Conservation (phyloP, 805 yeast genomes). For the Vanderwaltozyma tropicalis region DNA sequence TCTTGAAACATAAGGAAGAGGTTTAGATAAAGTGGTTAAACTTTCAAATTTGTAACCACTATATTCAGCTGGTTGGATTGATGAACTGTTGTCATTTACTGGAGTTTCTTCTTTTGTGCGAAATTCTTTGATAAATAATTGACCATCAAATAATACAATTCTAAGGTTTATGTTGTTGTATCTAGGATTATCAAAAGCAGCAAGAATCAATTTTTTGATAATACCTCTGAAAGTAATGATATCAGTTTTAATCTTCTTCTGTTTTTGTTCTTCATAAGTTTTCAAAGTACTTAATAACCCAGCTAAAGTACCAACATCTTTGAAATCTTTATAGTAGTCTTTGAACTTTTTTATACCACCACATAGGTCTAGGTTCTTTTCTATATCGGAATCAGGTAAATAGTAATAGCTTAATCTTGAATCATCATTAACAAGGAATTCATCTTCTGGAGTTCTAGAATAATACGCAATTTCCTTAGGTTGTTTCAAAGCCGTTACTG, state of each 20-base stretch:
- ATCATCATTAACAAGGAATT: slow-evolving; percentile 39
- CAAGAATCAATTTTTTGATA: slow-evolving; percentile 52
- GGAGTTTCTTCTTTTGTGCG: slow-evolving; percentile 22
- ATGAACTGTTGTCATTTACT: slow-evolving; percentile 13
- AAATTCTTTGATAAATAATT: slow-evolving; percentile 49
- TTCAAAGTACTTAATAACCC: slow-evolving; percentile 48
- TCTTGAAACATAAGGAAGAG: slow-evolving; percentile 63
- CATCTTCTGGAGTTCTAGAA: slow-evolving; percentile 51
- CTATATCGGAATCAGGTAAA: slow-evolving; percentile 63
- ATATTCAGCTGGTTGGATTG: slow-evolving; percentile 33
- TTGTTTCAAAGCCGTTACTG: slow-evolving; percentile 63
- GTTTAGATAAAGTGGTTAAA: slow-evolving; percentile 61
- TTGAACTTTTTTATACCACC: slow-evolving; percentile 54
- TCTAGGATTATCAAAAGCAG: slow-evolving; percentile 41
- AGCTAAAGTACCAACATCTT: slow-evolving; percentile 33
- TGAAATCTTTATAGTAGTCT: slow-evolving; percentile 43
- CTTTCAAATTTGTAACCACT: slow-evolving; percentile 83
- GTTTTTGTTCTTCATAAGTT: slow-evolving; percentile 40
- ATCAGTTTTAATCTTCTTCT: slow-evolving; percentile 42
- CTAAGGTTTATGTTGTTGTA: slow-evolving; percentile 50
- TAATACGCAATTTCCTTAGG: slow-evolving; percentile 74
- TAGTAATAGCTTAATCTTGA: slow-evolving; percentile 61
- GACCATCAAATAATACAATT: slow-evolving; percentile 64
- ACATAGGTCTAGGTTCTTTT: slow-evolving; percentile 49
- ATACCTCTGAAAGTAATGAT: slow-evolving; percentile 80